A percentile compares a stretch with the other conserved stretches of the same genome.
Conservation (phyloP, 306 rosid genomes). For the Prunus salicina region DNA sequence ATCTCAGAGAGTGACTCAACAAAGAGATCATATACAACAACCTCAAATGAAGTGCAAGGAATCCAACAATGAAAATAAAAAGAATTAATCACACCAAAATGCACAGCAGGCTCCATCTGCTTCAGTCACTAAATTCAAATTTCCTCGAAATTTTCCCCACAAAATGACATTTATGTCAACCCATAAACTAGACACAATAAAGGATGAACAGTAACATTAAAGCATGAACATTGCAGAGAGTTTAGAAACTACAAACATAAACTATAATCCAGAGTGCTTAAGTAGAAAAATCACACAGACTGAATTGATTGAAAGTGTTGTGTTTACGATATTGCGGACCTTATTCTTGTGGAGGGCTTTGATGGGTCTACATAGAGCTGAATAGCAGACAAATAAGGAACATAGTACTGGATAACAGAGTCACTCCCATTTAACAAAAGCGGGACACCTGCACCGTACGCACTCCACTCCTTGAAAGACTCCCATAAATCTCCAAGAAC, state of each 20-base stretch:
- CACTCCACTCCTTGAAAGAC: slow-evolving; percentile 87
- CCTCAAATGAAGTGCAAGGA: neutral
- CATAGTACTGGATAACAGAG: slow-evolving; percentile 83
- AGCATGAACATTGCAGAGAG: neutral
- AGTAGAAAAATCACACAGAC: no score
- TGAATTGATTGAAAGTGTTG: neutral
- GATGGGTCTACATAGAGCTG: slow-evolving; percentile 76
- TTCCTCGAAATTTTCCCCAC: neutral
- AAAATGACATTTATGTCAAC: neutral
- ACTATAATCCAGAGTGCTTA: neutral
- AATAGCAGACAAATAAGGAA: slow-evolving; percentile 83
- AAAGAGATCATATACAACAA: neutral
- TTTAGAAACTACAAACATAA: neutral
- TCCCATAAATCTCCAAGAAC: slow-evolving; percentile 90
- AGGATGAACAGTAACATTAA: neutral
- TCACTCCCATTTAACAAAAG: slow-evolving; percentile 69
- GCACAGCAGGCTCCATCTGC: neutral
- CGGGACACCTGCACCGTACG: slow-evolving; percentile 85
- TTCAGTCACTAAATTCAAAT: neutral
- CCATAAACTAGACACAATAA: neutral
- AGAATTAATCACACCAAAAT: neutral
- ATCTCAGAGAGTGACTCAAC: neutral
- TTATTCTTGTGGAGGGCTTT: slow-evolving; percentile 50
- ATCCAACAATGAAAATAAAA: neutral
- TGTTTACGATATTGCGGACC: slow-evolving; percentile 33